A percentile compares a stretch with the other conserved stretches of the same genome.
Evolutionary conservation across 257 asterid species (phyloP).

Genomic region (Ilex aquifolium): DNA sequence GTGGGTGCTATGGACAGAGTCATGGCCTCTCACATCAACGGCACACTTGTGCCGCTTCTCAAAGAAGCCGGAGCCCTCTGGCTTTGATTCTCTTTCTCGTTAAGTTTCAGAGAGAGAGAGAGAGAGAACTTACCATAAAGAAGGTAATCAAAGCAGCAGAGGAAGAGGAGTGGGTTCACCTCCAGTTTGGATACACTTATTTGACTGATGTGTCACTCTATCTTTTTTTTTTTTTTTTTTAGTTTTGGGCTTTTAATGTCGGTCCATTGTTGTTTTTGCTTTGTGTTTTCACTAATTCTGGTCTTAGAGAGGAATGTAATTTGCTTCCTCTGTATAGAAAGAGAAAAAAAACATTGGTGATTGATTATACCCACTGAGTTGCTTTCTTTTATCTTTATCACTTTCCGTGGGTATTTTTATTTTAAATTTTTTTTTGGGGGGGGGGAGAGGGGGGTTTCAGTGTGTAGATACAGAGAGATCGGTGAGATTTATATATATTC

Average conservation of each 20-base stretch:
- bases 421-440: no score
- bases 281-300: background rate
- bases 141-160: background rate
- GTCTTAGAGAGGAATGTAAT: background rate
- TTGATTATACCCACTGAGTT: no score
- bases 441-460: no score
- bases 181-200: background rate
- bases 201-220: no score
- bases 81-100: conserved; percentile 9
- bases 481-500: no score
- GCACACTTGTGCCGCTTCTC: conserved; percentile 23
- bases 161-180: background rate
- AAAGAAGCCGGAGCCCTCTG: conserved; percentile 29
- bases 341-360: no score
- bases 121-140: no score
- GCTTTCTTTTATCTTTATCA: no score
- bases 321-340: background rate
- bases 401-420: no score
- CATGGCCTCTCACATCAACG: conserved; percentile 28
- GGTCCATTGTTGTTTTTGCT: background rate
- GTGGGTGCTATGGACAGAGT: conserved; percentile 22
- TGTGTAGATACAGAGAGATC: no score
- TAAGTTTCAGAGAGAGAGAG: background rate
- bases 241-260: no score
- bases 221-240: no score